phyloP scores from a whole-genome alignment of 192 early-diverging fungal genomes.

The Podila verticillata region DNA sequence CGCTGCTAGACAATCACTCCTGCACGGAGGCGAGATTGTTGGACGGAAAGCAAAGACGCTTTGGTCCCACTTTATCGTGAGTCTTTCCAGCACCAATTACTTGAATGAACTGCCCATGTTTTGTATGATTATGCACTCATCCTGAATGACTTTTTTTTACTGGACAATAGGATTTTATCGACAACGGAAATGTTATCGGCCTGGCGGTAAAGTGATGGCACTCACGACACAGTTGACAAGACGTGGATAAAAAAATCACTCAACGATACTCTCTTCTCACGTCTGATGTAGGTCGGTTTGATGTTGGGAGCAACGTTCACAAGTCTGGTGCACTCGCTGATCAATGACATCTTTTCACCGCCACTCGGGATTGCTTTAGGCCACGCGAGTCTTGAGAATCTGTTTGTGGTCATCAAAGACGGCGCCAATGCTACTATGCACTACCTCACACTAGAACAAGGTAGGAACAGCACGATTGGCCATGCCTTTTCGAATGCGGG shows the following conservation, averaged over 20 bases:
- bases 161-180: conserved; percentile 37
- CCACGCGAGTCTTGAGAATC: conserved; percentile 33
- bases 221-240: no score
- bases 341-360: conserved; percentile 39
- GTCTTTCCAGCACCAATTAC: neutral
- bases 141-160: no score
- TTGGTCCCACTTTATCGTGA: conserved; percentile 34
- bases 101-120: no score
- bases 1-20: conserved; percentile 15
- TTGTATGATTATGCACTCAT: neutral
- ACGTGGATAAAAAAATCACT: neutral
- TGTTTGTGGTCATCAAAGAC: conserved; percentile 43
- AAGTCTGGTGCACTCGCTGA: conserved; percentile 24
- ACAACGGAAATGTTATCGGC: conserved; percentile 45
- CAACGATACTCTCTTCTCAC: neutral
- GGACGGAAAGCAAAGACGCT: conserved; percentile 16
- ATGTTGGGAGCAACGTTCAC: conserved; percentile 35
- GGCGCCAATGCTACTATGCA: conserved; percentile 12
- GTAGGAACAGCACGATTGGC: neutral
- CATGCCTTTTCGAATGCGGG: neutral
- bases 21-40: conserved; percentile 25
- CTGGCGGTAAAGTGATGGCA: conserved; percentile 14
- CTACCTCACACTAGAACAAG: conserved; percentile 40
- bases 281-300: conserved; percentile 18
- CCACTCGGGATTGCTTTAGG: conserved; percentile 34